These are phyloP conservation scores for Blepharisma stoltei DNA, from an alignment of 73 alveolate species.

Conservation along the genomic window DNA sequence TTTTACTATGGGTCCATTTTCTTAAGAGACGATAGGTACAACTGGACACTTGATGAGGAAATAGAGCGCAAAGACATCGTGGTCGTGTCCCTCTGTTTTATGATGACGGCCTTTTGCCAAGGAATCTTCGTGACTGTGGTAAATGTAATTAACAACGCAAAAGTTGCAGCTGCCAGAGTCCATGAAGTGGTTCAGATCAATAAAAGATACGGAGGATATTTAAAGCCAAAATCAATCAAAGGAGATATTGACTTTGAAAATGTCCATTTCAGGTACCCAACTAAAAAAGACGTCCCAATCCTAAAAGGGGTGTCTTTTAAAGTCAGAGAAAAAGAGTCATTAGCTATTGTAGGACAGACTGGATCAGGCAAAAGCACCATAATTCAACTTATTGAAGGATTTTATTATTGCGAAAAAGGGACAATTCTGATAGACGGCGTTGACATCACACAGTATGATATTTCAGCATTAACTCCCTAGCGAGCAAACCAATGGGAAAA, in stretches of 20 bases:
- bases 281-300: slow-evolving; percentile 54
- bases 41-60: no score
- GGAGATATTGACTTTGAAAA: slow-evolving; percentile 68
- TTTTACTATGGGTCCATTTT: no score
- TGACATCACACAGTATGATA: neutral
- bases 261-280: slow-evolving; percentile 63
- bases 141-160: slow-evolving; percentile 26
- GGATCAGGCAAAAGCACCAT: slow-evolving; percentile 88
- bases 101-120: no score
- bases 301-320: slow-evolving; percentile 44
- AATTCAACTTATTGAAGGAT: slow-evolving; percentile 83
- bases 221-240: neutral
- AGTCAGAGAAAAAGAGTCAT: slow-evolving; percentile 40
- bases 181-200: slow-evolving; percentile 39
- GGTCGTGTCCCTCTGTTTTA: no score
- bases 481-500: no score
- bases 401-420: slow-evolving; percentile 93
- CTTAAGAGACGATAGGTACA: no score
- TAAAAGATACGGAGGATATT: slow-evolving; percentile 1
- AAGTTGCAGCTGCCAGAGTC: slow-evolving; percentile 44
- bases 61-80: no score
- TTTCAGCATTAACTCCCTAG: neutral
- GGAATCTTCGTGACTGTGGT: no score
- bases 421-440: neutral
- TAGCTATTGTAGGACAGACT: slow-evolving; percentile 69